phyloP scores from a whole-genome alignment of 129 eudicot species.

The Centaurea solstitialis region DNA sequence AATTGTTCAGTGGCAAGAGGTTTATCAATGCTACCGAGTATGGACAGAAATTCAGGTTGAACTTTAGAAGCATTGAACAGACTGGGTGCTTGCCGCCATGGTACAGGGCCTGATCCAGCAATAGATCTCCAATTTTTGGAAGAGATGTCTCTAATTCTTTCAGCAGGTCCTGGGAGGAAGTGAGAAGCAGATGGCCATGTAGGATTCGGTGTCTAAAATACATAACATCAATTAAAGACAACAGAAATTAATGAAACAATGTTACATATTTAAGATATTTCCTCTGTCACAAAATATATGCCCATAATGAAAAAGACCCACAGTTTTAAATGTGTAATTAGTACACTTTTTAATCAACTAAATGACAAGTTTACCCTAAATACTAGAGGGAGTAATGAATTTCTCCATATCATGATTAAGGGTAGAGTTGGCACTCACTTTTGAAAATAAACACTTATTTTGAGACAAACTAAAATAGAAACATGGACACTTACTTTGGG shows the following conservation, averaged over 20 bases:
- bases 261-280: background rate
- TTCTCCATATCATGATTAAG: background rate
- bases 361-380: background rate
- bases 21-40: constrained; percentile 36
- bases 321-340: background rate
- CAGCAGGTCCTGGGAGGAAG: constrained; percentile 51
- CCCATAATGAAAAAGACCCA: background rate
- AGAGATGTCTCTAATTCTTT: constrained; percentile 53
- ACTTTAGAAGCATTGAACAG: constrained; percentile 39
- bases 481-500: background rate
- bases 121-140: constrained; percentile 53
- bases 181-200: constrained; percentile 76
- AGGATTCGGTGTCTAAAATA: constrained; percentile 78
- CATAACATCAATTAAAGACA: background rate
- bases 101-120: constrained; percentile 71
- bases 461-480: background rate
- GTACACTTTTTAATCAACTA: background rate
- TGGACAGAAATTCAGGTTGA: constrained; percentile 42
- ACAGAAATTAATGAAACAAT: background rate
- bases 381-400: background rate
- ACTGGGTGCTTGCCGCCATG: constrained; percentile 77
- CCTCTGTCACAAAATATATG: background rate
- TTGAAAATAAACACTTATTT: background rate
- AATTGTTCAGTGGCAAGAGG: constrained; percentile 29
- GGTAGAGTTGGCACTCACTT: background rate